A percentile compares a stretch with the other conserved stretches of the same genome.
These are phyloP conservation scores for Triglochin maritima DNA, from an alignment of 106 monocot genomes.

Conservation along the genomic window DNA sequence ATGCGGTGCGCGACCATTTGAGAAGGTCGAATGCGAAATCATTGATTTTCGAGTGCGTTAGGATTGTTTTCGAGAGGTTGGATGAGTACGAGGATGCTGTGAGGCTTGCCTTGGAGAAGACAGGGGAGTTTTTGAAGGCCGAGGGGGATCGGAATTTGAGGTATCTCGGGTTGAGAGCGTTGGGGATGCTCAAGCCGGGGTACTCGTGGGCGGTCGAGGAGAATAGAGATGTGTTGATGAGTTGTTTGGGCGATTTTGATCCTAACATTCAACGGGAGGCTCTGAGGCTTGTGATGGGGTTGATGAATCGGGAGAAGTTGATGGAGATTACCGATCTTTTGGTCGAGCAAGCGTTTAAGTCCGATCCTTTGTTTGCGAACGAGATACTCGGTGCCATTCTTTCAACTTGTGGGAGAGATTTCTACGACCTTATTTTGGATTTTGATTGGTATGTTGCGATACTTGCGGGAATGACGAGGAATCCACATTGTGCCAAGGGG, in stretches of 20 bases:
- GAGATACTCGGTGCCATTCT: slow-evolving; percentile 64
- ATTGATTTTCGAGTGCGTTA: slow-evolving; percentile 65
- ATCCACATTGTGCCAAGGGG: slow-evolving; percentile 53
- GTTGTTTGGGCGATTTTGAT: slow-evolving; percentile 51
- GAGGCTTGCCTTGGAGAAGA: slow-evolving; percentile 49
- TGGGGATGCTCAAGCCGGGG: slow-evolving; percentile 41
- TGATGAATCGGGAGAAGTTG: slow-evolving; percentile 49
- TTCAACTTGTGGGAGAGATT: slow-evolving; percentile 40
- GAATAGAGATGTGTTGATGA: slow-evolving; percentile 37
- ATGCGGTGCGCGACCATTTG: slow-evolving; percentile 57
- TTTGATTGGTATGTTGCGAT: slow-evolving; percentile 90
- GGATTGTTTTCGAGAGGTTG: slow-evolving; percentile 41
- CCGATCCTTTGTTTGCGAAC: slow-evolving; percentile 67
- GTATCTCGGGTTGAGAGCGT: slow-evolving; percentile 52
- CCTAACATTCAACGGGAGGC: slow-evolving; percentile 62
- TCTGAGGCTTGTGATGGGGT: slow-evolving; percentile 46
- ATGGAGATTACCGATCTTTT: slow-evolving; percentile 49
- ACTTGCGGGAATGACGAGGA: slow-evolving; percentile 65
- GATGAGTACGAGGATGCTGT: slow-evolving; percentile 37
- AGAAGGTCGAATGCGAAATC: slow-evolving; percentile 57
- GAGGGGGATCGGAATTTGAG: slow-evolving; percentile 78
- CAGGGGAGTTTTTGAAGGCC: slow-evolving; percentile 41
- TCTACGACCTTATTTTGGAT: slow-evolving; percentile 67
- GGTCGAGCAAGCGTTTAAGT: slow-evolving; percentile 41
- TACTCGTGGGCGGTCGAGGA: slow-evolving; percentile 60